phyloP scores from a whole-genome alignment of 139 green algal species.

The Ostreobium quekettii region DNA sequence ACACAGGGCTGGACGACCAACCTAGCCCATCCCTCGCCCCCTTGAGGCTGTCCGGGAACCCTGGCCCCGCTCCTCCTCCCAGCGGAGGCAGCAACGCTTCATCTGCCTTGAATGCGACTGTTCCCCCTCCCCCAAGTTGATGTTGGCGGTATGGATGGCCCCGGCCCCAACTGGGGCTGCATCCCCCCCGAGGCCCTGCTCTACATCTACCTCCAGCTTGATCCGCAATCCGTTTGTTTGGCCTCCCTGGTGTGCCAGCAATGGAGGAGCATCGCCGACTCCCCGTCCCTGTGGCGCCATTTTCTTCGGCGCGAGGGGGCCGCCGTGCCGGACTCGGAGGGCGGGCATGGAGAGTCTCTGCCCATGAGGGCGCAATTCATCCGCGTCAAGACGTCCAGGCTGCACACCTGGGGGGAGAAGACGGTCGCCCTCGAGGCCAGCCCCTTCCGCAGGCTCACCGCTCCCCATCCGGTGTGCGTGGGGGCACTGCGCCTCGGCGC shows the following conservation, averaged over 20 bases:
- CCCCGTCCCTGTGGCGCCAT: background rate
- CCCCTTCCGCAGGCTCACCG: background rate
- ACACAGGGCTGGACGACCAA: no score
- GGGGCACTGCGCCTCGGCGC: background rate
- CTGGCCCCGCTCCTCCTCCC: no score
- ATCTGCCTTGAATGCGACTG: no score
- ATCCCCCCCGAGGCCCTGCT: background rate
- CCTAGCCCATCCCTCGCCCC: no score
- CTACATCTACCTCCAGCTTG: background rate
- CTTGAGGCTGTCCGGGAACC: no score
- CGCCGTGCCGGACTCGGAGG: background rate
- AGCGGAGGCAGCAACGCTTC: no score
- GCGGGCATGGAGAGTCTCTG: background rate
- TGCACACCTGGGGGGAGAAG: background rate
- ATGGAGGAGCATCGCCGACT: background rate
- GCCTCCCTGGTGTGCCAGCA: background rate
- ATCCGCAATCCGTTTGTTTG: background rate
- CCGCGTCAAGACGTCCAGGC: background rate
- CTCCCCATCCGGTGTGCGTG: background rate
- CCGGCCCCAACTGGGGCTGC: background rate
- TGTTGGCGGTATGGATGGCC: background rate
- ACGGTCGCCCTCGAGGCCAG: background rate
- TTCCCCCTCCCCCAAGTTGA: no score
- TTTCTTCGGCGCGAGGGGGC: background rate
- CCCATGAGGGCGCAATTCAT: background rate